Percentiles rank a stretch among this genome's conserved stretches.
Evolutionary conservation across 1,284 basidiomycete genomes (phyloP).

Genomic region (Lignosus rhinocerotis): DNA sequence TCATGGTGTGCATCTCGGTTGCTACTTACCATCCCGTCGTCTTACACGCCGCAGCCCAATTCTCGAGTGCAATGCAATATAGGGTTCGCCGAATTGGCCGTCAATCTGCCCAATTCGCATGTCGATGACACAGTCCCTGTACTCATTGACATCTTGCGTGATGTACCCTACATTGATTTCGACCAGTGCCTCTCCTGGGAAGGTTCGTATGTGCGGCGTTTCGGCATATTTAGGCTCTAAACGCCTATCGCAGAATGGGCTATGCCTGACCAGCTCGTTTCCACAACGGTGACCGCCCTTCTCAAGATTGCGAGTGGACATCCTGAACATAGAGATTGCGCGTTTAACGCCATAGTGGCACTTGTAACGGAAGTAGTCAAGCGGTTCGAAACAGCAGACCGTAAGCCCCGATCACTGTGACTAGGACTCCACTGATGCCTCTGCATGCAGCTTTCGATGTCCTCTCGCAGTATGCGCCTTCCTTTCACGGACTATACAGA

Average conservation of each 20-base stretch:
- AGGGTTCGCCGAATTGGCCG: conserved; percentile 72
- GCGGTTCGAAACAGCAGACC: conserved; percentile 51
- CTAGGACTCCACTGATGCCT: background rate
- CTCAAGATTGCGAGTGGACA: conserved; percentile 63
- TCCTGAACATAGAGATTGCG: conserved; percentile 46
- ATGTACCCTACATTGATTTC: conserved; percentile 74
- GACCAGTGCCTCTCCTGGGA: conserved; percentile 77
- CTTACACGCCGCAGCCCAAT: conserved; percentile 40
- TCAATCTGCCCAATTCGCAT: conserved; percentile 59
- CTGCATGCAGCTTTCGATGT: conserved; percentile 59
- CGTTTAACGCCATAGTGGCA: conserved; percentile 55
- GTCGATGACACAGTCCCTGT: conserved; percentile 52
- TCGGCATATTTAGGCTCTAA: background rate
- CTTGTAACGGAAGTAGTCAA: conserved; percentile 63
- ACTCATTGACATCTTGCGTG: conserved; percentile 65
- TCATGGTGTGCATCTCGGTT: conserved; percentile 51
- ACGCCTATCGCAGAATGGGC: conserved; percentile 61
- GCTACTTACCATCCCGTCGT: background rate
- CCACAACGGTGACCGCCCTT: conserved; percentile 72
- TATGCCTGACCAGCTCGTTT: conserved; percentile 79
- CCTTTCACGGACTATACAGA: conserved; percentile 85
- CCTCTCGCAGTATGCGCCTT: conserved; percentile 76
- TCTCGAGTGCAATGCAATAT: conserved; percentile 75
- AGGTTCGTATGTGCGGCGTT: conserved; percentile 42
- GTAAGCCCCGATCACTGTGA: conserved; percentile 42